Base-by-base conservation (phyloP, 495 filamentous ascomycete genomes). In the Cercophora samala region DNA sequence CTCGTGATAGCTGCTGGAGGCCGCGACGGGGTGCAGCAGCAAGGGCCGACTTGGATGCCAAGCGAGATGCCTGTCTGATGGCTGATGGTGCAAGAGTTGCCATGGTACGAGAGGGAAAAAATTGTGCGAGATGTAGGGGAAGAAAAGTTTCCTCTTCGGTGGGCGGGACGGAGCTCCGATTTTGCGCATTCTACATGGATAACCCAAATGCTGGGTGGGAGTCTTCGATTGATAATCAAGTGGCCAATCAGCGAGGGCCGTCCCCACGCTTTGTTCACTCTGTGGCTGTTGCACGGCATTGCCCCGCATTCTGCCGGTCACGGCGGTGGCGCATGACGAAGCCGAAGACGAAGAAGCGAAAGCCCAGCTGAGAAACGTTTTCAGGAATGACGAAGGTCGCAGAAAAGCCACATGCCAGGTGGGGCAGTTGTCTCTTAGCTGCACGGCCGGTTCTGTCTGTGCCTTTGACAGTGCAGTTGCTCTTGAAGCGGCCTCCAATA, bases 21-120 rank as follows among this genome's bases (percentile, higher is more conserved):
- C 77, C 73, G 72, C 87, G 77, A 55, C 85, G 75, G 62, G 78
- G 70, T 58, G 80, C 73, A 18, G 85, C 75, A 24, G 84, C 74
- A 60, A 88, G 68, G 52, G 72, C 53, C 73, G 83, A 74, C 80
- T 82, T 81, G 13, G 88, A 83, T 74, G 85, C 89, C 68, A 89
- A 84, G 71, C 90, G 85, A 63, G 91, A 90, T 60, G 89, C 90
- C 83, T 93, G 90, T 81, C 91, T 89, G 80, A 92, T 81, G 70
- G 87, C 88, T 75, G 83, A 83, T 56, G 90, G 87, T 69, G 88
- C 84, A 77, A 91, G 83, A 72, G 83, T 86, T 65, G 90, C 86
- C 92, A 96, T 96, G 72, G 62, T 80, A 68, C 71, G 32, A 24
- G 37, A 53, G 25, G n/a, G 25, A 58, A 55, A 29, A 25, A 9